These are phyloP conservation scores for Strobilomyces dryophilus DNA, from an alignment of 768 basidiomycete species.

Conservation along the genomic window DNA sequence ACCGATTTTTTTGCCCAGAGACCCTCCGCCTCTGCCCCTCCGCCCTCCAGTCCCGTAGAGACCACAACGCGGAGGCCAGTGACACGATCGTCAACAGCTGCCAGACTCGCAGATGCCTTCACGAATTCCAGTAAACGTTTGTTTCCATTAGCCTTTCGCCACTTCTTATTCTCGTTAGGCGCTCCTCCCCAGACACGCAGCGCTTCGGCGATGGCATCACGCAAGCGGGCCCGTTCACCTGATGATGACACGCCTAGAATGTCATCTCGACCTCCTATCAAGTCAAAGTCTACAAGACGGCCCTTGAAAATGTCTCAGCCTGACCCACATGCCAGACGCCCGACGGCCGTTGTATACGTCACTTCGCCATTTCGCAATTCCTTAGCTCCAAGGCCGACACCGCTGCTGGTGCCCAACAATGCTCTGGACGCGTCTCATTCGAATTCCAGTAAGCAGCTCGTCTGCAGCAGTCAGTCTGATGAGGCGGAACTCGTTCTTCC, in stretches of 20 bases:
- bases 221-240: constrained; percentile 28
- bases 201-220: constrained; percentile 11
- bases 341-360: constrained; percentile 7
- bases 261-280: constrained; percentile 8
- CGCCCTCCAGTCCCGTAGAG: neutral
- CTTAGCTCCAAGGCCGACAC: constrained; percentile 17
- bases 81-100: constrained; percentile 6
- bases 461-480: constrained; percentile 67
- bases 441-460: constrained; percentile 30
- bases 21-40: constrained; percentile 16
- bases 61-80: constrained; percentile 8
- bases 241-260: constrained; percentile 2
- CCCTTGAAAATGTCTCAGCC: constrained; percentile 15
- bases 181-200: constrained; percentile 6
- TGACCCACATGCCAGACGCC: constrained; percentile 4
- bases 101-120: neutral
- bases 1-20: constrained; percentile 46
- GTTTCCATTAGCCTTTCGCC: neutral
- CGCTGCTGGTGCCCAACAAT: neutral
- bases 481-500: constrained; percentile 51
- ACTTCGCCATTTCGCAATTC: constrained; percentile 32
- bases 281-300: constrained; percentile 20
- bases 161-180: constrained; percentile 12
- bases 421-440: constrained; percentile 14
- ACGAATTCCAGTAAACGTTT: constrained; percentile 18